Evolutionary conservation across 1,284 basidiomycete species (phyloP).

Genomic region (Neolentinus lepideus): DNA sequence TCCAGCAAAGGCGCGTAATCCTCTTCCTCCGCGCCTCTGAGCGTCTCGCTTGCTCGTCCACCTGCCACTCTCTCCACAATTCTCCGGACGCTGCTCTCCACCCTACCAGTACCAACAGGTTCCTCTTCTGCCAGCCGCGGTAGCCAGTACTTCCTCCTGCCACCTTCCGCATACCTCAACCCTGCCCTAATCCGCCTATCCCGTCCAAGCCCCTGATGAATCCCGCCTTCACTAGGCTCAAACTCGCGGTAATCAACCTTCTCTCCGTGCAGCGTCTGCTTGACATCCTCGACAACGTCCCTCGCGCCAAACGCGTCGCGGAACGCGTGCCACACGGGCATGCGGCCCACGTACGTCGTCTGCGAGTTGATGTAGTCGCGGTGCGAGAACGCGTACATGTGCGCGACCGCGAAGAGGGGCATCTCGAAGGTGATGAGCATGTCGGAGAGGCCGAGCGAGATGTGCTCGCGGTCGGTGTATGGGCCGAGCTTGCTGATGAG

Average conservation of each 20-base stretch:
- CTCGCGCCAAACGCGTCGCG: conserved; percentile 82
- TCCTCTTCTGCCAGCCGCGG: conserved; percentile 53
- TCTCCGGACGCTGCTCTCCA: conserved; percentile 34
- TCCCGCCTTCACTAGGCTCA: conserved; percentile 89
- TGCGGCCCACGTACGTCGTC: conserved; percentile 71
- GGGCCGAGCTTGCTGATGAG: conserved; percentile 76
- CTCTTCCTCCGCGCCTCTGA: conserved; percentile 43
- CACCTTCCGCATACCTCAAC: conserved; percentile 84
- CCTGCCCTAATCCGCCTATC: conserved; percentile 84
- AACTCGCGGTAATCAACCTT: conserved; percentile 95
- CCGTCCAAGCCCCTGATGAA: conserved; percentile 82
- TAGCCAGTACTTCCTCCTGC: conserved; percentile 87
- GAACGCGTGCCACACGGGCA: conserved; percentile 83
- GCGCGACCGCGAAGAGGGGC: conserved; percentile 94
- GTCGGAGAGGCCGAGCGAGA: conserved; percentile 87
- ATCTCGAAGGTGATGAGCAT: conserved; percentile 94
- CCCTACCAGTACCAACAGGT: conserved; percentile 24
- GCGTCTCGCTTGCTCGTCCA: background rate
- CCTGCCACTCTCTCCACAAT: conserved; percentile 37
- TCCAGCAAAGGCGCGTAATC: conserved; percentile 74
- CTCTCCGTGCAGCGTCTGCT: conserved; percentile 78
- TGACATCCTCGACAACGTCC: conserved; percentile 86
- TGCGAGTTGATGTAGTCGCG: conserved; percentile 76
- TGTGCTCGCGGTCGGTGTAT: conserved; percentile 86
- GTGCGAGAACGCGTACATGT: conserved; percentile 83